Conservation (phyloP, 2,329 filamentous ascomycete species). For the Ploettnerulaceae sp. region DNA sequence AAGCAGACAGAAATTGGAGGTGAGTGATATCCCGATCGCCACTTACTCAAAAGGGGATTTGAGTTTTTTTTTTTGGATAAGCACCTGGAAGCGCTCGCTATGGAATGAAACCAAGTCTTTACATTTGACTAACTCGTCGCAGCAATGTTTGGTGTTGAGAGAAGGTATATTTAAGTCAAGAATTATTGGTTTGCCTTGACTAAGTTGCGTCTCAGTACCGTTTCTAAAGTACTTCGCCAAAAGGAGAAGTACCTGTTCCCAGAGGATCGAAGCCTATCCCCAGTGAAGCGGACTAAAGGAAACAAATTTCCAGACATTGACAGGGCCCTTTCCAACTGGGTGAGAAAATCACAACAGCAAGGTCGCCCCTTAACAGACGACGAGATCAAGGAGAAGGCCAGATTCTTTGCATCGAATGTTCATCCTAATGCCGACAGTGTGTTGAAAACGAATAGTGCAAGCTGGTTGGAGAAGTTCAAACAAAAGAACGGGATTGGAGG, state of each 20-base stretch:
- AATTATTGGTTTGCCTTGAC: slow-evolving; percentile 8
- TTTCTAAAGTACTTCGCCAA: slow-evolving; percentile 94
- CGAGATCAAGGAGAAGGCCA: slow-evolving; percentile 80
- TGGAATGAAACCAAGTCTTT: background rate
- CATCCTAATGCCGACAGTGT: slow-evolving; percentile 63
- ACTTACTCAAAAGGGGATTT: background rate
- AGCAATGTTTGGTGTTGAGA: slow-evolving; percentile 91
- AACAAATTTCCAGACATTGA: slow-evolving; percentile 83
- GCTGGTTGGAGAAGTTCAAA: slow-evolving; percentile 95
- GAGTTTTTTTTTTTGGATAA: too few species aligned
- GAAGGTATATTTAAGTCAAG: slow-evolving; percentile 63
- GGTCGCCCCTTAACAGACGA: slow-evolving; percentile 70
- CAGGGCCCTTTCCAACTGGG: slow-evolving; percentile 82
- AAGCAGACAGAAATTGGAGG: slow-evolving; percentile 96
- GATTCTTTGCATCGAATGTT: slow-evolving; percentile 71
- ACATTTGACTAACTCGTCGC: slow-evolving; percentile 34
- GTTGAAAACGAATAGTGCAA: slow-evolving; percentile 63
- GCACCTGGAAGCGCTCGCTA: background rate
- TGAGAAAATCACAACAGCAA: slow-evolving; percentile 72
- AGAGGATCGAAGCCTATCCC: slow-evolving; percentile 73
- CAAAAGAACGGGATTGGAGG: slow-evolving; percentile 53
- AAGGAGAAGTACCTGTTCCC: slow-evolving; percentile 90
- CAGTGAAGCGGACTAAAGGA: slow-evolving; percentile 76
- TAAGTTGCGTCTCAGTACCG: slow-evolving; percentile 61
- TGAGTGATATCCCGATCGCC: slow-evolving; percentile 38